These are phyloP conservation scores for Coffea canephora DNA, from an alignment of 257 asterid species.

Conservation along the genomic window DNA sequence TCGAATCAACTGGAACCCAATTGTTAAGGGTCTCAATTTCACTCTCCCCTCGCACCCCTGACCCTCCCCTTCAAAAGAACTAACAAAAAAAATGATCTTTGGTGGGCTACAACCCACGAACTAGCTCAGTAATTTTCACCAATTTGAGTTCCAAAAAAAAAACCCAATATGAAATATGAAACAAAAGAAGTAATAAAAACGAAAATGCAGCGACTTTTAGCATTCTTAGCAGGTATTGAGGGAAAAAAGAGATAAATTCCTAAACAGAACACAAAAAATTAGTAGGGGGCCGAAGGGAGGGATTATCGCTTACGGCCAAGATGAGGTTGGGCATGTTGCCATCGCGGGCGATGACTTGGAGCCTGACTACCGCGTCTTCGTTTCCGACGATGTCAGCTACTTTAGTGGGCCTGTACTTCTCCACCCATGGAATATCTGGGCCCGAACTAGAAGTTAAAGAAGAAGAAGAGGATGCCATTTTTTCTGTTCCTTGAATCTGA, in stretches of 20 bases:
- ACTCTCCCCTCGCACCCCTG: no score
- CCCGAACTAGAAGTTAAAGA: slow-evolving; percentile 32
- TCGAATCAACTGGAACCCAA: no score
- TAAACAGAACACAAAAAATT: neutral
- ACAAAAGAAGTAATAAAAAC: neutral
- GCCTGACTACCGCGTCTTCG: slow-evolving; percentile 85
- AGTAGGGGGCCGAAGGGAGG: neutral
- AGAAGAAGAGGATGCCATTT: slow-evolving; percentile 73
- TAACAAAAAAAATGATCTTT: neutral
- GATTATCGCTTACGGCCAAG: slow-evolving; percentile 51
- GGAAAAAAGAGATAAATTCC: neutral
- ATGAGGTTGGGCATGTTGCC: slow-evolving; percentile 97
- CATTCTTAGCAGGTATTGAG: neutral
- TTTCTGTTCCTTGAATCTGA: neutral
- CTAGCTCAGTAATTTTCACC: neutral
- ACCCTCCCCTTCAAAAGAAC: no score
- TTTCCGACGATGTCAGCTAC: slow-evolving; percentile 93
- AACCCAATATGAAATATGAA: neutral
- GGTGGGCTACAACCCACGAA: neutral
- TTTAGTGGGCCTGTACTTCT: slow-evolving; percentile 77
- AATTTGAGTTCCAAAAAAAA: slow-evolving; percentile 3
- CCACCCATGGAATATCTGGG: slow-evolving; percentile 95
- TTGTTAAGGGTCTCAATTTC: no score
- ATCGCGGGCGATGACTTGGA: slow-evolving; percentile 86
- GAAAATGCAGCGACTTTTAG: neutral